Conservation (phyloP, 2,329 filamentous ascomycete species). For the Aspergillus latus region DNA sequence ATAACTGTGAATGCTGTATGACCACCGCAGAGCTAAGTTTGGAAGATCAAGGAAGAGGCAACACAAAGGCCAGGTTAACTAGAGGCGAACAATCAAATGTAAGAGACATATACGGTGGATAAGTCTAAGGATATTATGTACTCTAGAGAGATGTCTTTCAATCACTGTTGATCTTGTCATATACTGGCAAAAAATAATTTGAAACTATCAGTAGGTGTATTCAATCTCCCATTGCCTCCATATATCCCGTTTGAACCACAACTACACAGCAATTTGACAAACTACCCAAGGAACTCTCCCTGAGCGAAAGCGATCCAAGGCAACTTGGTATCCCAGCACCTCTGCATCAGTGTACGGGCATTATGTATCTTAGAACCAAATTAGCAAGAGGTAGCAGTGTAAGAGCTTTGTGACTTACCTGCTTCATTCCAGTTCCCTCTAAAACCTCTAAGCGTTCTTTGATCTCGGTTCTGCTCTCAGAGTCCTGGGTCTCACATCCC, state of each 20-base stretch:
- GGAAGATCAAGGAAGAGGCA: too few species aligned
- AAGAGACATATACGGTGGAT: neutral
- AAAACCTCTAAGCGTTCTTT: slow-evolving; percentile 65
- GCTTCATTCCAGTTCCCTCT: slow-evolving; percentile 73
- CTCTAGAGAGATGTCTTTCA: neutral
- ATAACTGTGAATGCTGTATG: too few species aligned
- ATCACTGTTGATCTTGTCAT: neutral
- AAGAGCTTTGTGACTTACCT: slow-evolving; percentile 52
- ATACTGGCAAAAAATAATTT: too few species aligned
- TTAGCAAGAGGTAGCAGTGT: neutral
- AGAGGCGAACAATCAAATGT: neutral
- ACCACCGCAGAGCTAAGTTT: too few species aligned
- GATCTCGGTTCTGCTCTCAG: slow-evolving; percentile 59
- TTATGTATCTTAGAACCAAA: slow-evolving; percentile 36
- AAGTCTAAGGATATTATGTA: too few species aligned
- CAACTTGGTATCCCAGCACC: slow-evolving; percentile 39
- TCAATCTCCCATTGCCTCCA: neutral
- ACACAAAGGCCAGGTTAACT: neutral
- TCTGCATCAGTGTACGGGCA: slow-evolving; percentile 42
- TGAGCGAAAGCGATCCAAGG: slow-evolving; percentile 42
- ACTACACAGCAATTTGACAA: neutral
- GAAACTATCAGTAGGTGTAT: neutral
- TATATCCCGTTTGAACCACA: neutral
- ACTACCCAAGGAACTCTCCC: slow-evolving; percentile 42
- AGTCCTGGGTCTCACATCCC: slow-evolving; percentile 67